A percentile compares a stretch with the other conserved stretches of the same genome.
Evolutionary conservation across 148 eudicot species (phyloP).

Genomic region (Cornus controversa): DNA sequence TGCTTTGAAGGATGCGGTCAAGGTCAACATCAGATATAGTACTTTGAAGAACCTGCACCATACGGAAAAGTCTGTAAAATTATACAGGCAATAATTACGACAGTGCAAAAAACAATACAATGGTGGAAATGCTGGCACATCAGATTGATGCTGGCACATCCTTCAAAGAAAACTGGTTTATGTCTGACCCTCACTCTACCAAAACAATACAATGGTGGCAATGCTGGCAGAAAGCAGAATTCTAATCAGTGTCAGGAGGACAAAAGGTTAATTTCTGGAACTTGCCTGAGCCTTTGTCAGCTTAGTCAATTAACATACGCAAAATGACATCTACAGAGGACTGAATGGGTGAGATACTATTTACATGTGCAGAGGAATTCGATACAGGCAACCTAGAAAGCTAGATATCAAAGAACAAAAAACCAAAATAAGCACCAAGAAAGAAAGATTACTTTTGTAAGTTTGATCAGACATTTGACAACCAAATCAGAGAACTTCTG

Average conservation of each 20-base stretch:
- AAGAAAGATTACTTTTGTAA: constrained; percentile 67
- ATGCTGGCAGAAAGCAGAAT: not conserved
- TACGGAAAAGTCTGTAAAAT: constrained; percentile 12
- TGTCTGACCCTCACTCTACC: not conserved
- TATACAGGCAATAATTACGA: not conserved
- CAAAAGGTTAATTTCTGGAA: not conserved
- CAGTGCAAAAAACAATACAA: no score
- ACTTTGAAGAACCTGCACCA: constrained; percentile 85
- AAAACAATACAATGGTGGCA: not conserved
- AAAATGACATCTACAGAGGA: not conserved
- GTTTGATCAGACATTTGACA: constrained; percentile 92
- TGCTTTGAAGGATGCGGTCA: constrained; percentile 92
- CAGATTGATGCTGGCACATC: not conserved
- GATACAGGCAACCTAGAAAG: no score
- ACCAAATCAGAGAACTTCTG: constrained; percentile 96
- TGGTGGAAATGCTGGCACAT: no score
- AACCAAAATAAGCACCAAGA: not conserved
- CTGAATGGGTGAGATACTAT: not conserved
- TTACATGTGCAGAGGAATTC: no score
- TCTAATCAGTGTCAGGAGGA: not conserved
- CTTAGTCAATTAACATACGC: not conserved
- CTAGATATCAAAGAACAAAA: no score
- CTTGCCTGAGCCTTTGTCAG: not conserved
- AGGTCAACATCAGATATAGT: constrained; percentile 92
- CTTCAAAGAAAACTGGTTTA: not conserved